These are phyloP conservation scores for Pseudocercospora macadamiae DNA, from an alignment of 2,329 filamentous ascomycete species.

Conservation along the genomic window DNA sequence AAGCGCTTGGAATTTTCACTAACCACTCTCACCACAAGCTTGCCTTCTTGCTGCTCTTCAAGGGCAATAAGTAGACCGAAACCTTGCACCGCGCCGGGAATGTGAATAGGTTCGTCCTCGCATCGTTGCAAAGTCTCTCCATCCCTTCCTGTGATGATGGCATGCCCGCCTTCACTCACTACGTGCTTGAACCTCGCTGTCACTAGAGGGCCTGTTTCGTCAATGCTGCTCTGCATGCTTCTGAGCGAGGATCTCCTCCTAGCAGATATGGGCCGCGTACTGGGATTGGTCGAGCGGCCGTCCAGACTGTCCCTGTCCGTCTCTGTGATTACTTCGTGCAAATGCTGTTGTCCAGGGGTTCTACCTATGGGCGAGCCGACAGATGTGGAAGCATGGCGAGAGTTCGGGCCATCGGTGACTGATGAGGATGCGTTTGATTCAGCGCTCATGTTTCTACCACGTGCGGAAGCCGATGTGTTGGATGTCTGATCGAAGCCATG, in stretches of 20 bases:
- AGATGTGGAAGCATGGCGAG: constrained; percentile 21
- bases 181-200: constrained; percentile 79
- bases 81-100: constrained; percentile 77
- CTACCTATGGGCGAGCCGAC: constrained; percentile 13
- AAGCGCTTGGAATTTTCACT: constrained; percentile 80
- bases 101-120: constrained; percentile 89
- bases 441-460: constrained; percentile 16
- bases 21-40: constrained; percentile 70
- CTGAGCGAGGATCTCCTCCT: constrained; percentile 37
- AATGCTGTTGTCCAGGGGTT: constrained; percentile 14
- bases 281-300: constrained; percentile 22
- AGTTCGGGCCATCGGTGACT: background rate
- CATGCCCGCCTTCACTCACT: constrained; percentile 75
- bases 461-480: background rate
- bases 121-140: constrained; percentile 74
- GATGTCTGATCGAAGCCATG: background rate
- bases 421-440: constrained; percentile 11
- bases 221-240: constrained; percentile 42
- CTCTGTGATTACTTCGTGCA: constrained; percentile 28
- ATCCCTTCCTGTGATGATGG: constrained; percentile 78
- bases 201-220: constrained; percentile 56
- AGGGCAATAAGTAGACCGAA: constrained; percentile 79
- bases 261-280: constrained; percentile 32
- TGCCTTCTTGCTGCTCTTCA: constrained; percentile 68
- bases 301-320: constrained; percentile 20